phyloP scores from a whole-genome alignment of 306 rosid species.

The Rosa lucieae region DNA sequence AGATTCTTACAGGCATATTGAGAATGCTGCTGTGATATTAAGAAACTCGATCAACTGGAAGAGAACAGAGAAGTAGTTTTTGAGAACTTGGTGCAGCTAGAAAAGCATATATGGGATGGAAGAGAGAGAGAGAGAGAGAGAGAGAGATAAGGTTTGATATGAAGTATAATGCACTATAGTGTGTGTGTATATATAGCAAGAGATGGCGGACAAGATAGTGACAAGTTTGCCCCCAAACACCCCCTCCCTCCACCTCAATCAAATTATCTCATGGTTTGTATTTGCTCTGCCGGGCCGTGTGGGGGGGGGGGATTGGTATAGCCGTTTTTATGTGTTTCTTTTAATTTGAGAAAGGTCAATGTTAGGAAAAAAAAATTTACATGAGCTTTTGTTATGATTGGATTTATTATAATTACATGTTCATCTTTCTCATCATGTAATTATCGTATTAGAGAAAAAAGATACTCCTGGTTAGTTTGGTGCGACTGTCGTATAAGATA shows the following conservation, averaged over 20 bases:
- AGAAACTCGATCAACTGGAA: background rate
- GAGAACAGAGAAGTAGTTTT: background rate
- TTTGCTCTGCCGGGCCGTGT: background rate
- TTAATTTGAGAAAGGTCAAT: background rate
- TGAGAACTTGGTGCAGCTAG: background rate
- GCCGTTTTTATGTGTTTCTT: background rate
- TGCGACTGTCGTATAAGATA: too few species aligned
- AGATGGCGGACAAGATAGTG: slow-evolving; percentile 42
- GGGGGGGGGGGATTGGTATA: background rate
- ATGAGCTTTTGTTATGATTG: too few species aligned
- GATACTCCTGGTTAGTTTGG: too few species aligned
- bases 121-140: slow-evolving; percentile 31
- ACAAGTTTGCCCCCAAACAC: slow-evolving; percentile 40
- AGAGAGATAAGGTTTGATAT: slow-evolving; percentile 22
- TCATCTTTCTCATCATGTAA: too few species aligned
- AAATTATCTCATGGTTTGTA: background rate
- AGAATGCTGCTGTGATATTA: background rate
- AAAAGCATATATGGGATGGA: slow-evolving; percentile 20
- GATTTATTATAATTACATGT: too few species aligned
- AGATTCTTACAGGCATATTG: slow-evolving; percentile 71
- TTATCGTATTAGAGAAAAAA: too few species aligned
- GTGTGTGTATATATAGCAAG: slow-evolving; percentile 50
- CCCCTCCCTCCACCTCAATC: slow-evolving; percentile 16
- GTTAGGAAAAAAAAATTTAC: too few species aligned
- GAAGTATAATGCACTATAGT: slow-evolving; percentile 26